phyloP scores from a whole-genome alignment of 805 yeast species.

The Yamadazyma kitorensis region DNA sequence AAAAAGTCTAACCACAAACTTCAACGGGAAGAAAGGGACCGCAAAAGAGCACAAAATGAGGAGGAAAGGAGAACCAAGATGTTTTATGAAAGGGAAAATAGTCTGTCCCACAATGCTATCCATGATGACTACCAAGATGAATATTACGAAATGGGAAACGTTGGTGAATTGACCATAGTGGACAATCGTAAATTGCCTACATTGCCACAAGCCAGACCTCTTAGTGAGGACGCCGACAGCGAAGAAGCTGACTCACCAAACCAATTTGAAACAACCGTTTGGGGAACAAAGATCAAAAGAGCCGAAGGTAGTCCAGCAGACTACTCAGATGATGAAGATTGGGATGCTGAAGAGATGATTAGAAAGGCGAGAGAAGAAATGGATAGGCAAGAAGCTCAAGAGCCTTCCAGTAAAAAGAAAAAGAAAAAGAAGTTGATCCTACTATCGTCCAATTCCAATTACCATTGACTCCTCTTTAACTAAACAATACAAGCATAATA shows the following conservation, averaged over 20 bases:
- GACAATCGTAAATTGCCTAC: conserved; percentile 37
- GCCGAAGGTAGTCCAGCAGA: conserved; percentile 26
- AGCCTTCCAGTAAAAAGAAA: conserved; percentile 39
- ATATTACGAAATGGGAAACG: conserved; percentile 17
- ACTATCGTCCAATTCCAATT: conserved; percentile 11
- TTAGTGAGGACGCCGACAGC: conserved; percentile 5
- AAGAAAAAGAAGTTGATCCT: conserved; percentile 46
- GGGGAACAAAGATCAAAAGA: conserved; percentile 68
- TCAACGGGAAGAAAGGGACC: conserved; percentile 59
- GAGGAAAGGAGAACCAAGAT: conserved; percentile 57
- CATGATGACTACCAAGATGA: conserved; percentile 17
- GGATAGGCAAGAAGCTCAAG: conserved; percentile 23
- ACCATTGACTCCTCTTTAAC: neutral
- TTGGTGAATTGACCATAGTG: conserved; percentile 36
- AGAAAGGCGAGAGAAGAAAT: conserved; percentile 50
- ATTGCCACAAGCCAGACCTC: conserved; percentile 14
- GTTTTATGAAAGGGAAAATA: conserved; percentile 60
- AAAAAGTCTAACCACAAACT: conserved; percentile 47
- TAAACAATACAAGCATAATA: too few species aligned
- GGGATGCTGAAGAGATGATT: conserved; percentile 52
- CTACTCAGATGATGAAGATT: conserved; percentile 35
- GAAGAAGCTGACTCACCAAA: conserved; percentile 5
- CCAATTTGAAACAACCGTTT: conserved; percentile 52
- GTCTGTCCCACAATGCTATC: conserved; percentile 24
- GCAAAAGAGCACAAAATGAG: conserved; percentile 51